phyloP scores from a whole-genome alignment of 1,284 basidiomycete genomes.

The Marasmius fiardii region DNA sequence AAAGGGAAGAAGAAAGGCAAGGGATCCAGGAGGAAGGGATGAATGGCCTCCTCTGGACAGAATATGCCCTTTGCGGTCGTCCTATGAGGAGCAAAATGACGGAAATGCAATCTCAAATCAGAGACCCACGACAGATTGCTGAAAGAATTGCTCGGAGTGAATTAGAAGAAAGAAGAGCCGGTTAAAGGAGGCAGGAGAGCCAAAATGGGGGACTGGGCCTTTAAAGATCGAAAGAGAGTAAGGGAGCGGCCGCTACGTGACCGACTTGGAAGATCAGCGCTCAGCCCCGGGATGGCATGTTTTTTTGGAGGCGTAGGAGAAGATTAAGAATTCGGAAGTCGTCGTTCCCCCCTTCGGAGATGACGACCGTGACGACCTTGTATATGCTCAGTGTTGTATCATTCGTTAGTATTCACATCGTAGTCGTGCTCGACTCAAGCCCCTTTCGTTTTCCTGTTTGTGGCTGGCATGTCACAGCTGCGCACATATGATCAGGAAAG shows the following conservation, averaged over 20 bases:
- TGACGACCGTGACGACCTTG: no score
- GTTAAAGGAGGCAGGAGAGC: slow-evolving; percentile 52
- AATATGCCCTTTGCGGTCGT: slow-evolving; percentile 85
- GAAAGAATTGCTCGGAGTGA: slow-evolving; percentile 39
- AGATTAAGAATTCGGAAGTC: slow-evolving; percentile 79
- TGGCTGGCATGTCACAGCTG: no score
- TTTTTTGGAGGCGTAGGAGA: slow-evolving; percentile 76
- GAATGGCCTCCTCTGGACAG: no score
- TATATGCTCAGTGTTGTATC: no score
- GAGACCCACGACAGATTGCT: slow-evolving; percentile 43
- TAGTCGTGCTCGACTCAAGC: no score
- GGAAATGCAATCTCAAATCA: slow-evolving; percentile 55
- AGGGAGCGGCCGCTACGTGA: slow-evolving; percentile 43
- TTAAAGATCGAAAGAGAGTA: slow-evolving; percentile 74
- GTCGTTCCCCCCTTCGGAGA: no score
- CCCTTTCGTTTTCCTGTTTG: no score
- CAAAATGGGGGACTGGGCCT: slow-evolving; percentile 58
- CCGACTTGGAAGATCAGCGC: slow-evolving; percentile 81
- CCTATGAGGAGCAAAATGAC: slow-evolving; percentile 79
- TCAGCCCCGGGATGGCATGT: slow-evolving; percentile 82
- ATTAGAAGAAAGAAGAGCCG: slow-evolving; percentile 31
- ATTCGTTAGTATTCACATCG: no score
- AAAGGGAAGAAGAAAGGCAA: no score
- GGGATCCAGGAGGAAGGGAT: no score
- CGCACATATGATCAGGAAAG: no score